These are phyloP conservation scores for Pythium rishiriense DNA, from an alignment of 352 stramenopile species.

Conservation along the genomic window DNA sequence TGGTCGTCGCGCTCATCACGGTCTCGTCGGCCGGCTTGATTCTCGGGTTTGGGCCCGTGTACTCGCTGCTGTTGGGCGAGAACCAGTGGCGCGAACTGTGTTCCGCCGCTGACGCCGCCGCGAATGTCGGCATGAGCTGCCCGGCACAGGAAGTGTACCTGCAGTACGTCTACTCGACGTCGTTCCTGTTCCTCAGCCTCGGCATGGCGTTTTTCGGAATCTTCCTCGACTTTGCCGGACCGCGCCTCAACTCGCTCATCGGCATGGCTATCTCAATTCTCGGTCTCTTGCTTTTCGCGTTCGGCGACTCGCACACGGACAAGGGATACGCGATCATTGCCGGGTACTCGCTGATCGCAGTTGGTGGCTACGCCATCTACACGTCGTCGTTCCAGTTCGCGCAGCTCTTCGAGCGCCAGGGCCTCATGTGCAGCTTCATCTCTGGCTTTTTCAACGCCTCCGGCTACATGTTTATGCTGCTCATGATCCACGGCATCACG, in stretches of 20 bases:
- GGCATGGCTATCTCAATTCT: conserved; percentile 45
- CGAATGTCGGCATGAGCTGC: conserved; percentile 27
- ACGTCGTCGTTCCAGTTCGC: conserved; percentile 52
- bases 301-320: conserved; percentile 35
- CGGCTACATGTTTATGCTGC: conserved; percentile 50
- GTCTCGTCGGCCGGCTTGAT: conserved; percentile 32
- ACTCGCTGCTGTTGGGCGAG: conserved; percentile 46
- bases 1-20: conserved; percentile 7
- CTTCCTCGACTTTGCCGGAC: conserved; percentile 45
- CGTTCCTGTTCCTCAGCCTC: conserved; percentile 48
- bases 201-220: conserved; percentile 50
- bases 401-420: conserved; percentile 45
- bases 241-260: conserved; percentile 35
- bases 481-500: conserved; percentile 42
- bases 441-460: conserved; percentile 56
- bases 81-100: conserved; percentile 50
- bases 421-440: conserved; percentile 41
- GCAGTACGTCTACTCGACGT: conserved; percentile 56
- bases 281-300: conserved; percentile 43
- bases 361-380: conserved; percentile 48
- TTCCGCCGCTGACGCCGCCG: conserved; percentile 2
- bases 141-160: conserved; percentile 44
- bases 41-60: conserved; percentile 51
- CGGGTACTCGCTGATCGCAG: conserved; percentile 41
- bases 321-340: conserved; percentile 43